These are phyloP conservation scores for Tricholoma hemisulphureum DNA, from an alignment of 768 basidiomycete genomes.

Conservation along the genomic window DNA sequence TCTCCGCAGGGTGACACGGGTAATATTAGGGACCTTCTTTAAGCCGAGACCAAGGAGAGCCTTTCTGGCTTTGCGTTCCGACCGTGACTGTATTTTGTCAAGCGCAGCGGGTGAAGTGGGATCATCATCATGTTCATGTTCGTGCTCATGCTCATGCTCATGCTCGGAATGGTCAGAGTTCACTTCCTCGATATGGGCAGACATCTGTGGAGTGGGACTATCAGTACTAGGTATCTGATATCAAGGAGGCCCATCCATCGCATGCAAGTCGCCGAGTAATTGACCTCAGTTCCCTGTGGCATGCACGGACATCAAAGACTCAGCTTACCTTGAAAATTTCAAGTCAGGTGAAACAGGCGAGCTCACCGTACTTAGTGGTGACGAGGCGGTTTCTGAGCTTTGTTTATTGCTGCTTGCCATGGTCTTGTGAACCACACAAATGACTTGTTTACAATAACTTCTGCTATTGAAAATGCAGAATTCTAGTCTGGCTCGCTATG, in stretches of 20 bases:
- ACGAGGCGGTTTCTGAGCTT: slow-evolving; percentile 32
- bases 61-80: slow-evolving; percentile 95
- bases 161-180: slow-evolving; percentile 74
- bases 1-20: slow-evolving; percentile 89
- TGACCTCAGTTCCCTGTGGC: not conserved
- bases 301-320: not conserved
- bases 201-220: slow-evolving; percentile 53
- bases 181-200: slow-evolving; percentile 82
- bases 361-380: slow-evolving; percentile 38
- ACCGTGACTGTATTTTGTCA: slow-evolving; percentile 91
- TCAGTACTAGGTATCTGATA: slow-evolving; percentile 35
- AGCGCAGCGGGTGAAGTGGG: slow-evolving; percentile 81
- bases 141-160: slow-evolving; percentile 50
- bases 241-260: slow-evolving; percentile 34
- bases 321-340: slow-evolving; percentile 30
- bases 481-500: slow-evolving; percentile 45
- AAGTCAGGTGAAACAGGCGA: slow-evolving; percentile 25
- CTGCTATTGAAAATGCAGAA: slow-evolving; percentile 28
- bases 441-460: not conserved
- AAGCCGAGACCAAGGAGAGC: slow-evolving; percentile 87
- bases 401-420: slow-evolving; percentile 31
- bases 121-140: slow-evolving; percentile 68
- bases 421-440: slow-evolving; percentile 17
- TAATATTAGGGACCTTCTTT: slow-evolving; percentile 91
- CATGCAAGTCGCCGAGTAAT: slow-evolving; percentile 4